Evolutionary conservation across 495 filamentous ascomycete species (phyloP), one percentile per base, ranked within the genome.

Genomic region (Aspergillus affinis): DNA sequence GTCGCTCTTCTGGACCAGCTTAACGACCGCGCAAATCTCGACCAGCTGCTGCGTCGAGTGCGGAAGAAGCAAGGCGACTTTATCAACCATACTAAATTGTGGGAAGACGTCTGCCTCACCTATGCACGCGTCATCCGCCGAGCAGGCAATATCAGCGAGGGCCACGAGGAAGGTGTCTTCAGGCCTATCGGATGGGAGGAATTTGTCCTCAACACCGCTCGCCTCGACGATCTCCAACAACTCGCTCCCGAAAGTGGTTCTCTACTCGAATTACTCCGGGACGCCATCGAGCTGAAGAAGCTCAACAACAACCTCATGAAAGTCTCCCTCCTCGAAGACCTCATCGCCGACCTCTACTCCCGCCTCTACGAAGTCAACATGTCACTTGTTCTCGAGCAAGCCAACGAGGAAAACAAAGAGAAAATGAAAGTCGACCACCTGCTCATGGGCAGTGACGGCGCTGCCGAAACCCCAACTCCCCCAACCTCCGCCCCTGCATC

Each of bases 231-330:
- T 17, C 80, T 84, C 66, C 63, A 68, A 36, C 71, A 84, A n/a
- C 69, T 78, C 1, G 62, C 72, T 0, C 68, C 71, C 1, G 77
- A 75, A 9, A 78, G 69, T 55, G 61, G 67, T 8, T 62, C 70
- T 2, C 68, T 80, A 17, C 78, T 97, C 2, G 88, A 89, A 61
- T 82, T 92, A 6, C 78, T 99, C 41, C 85, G 91, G 54, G 95
- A 99, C 57, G 86, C 86, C 6, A 79, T 90, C 51, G 93, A 98
- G 66, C 75, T 98, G n/a, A 96, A 96, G 68, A 93, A 90, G 63
- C 81, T 93, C 46, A 97, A 97, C 70, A 85, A 85, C 50, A 86
- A 86, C 54, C 81, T 94, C 9, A 93, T 93, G 86, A 96, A 93
- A 68, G 84, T 87, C 6, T 83, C 86, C 2, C 80, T 88, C 32